Evolutionary conservation across 371 early-diverging fungal genomes (phyloP), one percentile per base, ranked within the genome.

Genomic region (Apophysomyces variabilis): DNA sequence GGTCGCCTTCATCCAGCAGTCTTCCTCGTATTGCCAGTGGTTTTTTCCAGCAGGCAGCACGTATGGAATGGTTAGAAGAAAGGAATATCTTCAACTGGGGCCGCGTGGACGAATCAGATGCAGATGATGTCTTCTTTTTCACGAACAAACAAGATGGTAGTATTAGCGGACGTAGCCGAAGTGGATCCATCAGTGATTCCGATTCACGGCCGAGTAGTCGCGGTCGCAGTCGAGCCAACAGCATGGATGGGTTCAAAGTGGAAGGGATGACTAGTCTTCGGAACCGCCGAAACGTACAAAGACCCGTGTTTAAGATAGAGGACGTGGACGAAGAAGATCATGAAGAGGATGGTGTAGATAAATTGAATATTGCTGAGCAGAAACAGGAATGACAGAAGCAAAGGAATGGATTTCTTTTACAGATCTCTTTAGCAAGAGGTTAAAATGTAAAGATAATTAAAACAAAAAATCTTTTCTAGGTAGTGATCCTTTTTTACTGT

Each of bases 51-150:
- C 76, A 76, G 54, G 71, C 70, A 13, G 67, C 66, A 1, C 62
- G 71, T n/a, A 72, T 75, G 72, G 80, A 79, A 65, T 76, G 86
- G 80, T 41, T 86, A 60, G 80, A 80, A 58, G 86, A 87, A 63
- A 84, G 77, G 41, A 70, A 68, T 18, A 77, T 86, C 1, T 88
- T 87, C 57, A 84, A 80, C n/a, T 87, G 86, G 87, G 80, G 78
- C 57, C 66, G 81, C 11, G 62, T 70, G 1, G 78, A 77, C n/a
- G 86, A 82, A 32, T 78, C 82, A 13, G 85, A 87, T 66, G 70
- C 77, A 4, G 87, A 87, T n/a, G 87, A 86, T 61, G 82, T 78
- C 1, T 76, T 77, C 39, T 85, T 74, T 66, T 85, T 83, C 72
- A 61, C 84, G 45, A 83, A 85, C 38, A 72, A 73, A 37, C 66